Evolutionary conservation across 129 eudicot genomes (phyloP).

Genomic region (Helianthus tuberosus): DNA sequence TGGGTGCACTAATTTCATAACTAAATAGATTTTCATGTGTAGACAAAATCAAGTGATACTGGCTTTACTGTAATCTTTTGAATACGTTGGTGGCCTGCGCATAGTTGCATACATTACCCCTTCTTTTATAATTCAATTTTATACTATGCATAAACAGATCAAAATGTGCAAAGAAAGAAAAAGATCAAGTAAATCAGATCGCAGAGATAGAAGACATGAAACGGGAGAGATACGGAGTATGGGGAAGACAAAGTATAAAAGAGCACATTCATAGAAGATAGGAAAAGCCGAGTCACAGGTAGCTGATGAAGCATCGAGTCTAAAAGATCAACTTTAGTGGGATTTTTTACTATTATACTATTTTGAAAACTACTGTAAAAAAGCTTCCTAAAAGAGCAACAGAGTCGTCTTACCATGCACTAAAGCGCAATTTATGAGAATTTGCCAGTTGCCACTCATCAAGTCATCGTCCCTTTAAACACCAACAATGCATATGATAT

Average conservation of each 20-base stretch:
- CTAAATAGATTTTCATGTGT: neutral
- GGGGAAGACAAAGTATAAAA: neutral
- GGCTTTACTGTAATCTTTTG: neutral
- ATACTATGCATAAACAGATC: constrained; percentile 2
- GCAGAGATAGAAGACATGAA: constrained; percentile 1
- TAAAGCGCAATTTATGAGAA: neutral
- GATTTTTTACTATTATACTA: neutral
- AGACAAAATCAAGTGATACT: no score
- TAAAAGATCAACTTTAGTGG: neutral
- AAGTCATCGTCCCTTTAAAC: constrained; percentile 1
- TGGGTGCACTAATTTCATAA: neutral
- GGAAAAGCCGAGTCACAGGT: neutral
- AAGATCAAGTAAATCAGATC: constrained; percentile 3
- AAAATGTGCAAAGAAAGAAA: neutral
- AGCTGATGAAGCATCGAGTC: neutral
- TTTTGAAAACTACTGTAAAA: neutral
- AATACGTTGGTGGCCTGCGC: neutral
- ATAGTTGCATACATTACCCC: neutral
- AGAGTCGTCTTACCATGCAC: constrained; percentile 8
- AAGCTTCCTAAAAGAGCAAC: neutral
- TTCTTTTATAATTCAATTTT: neutral
- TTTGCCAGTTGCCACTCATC: constrained; percentile 2
- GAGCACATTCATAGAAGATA: neutral
- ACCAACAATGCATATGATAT: neutral
- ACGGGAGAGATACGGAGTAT: neutral